Conservation (phyloP, 2,329 filamentous ascomycete genomes). For the Ramularia collo-cygni region DNA sequence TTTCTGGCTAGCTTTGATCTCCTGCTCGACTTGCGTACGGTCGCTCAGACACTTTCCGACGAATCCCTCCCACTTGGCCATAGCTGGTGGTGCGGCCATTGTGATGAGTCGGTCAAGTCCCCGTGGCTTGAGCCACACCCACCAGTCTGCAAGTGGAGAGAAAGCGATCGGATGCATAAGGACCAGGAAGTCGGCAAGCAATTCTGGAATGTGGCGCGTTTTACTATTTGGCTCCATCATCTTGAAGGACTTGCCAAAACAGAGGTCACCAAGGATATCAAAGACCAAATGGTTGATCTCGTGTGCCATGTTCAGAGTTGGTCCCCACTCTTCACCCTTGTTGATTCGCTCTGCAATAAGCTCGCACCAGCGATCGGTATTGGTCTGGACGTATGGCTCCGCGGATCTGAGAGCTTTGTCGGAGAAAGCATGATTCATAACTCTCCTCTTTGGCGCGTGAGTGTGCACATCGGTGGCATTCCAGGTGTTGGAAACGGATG, state of each 20-base stretch:
- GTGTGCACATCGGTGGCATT: constrained; percentile 15
- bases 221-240: constrained; percentile 34
- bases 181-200: constrained; percentile 12
- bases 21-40: constrained; percentile 31
- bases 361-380: constrained; percentile 13
- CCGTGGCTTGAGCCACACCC: constrained; percentile 16
- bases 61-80: constrained; percentile 37
- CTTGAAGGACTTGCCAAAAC: constrained; percentile 34
- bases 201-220: constrained; percentile 21
- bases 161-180: constrained; percentile 11
- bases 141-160: constrained; percentile 13
- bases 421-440: constrained; percentile 16
- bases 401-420: constrained; percentile 14
- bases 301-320: constrained; percentile 35
- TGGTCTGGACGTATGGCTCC: constrained; percentile 14
- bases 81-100: constrained; percentile 34
- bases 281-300: constrained; percentile 35
- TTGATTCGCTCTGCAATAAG: constrained; percentile 4
- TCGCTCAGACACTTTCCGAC: constrained; percentile 36
- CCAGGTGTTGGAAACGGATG: constrained; percentile 13
- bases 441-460: constrained; percentile 13
- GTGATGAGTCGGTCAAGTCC: constrained; percentile 36
- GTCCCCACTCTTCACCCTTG: background rate
- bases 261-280: constrained; percentile 44
- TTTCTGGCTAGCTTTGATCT: constrained; percentile 3